Evolutionary conservation across 2,329 filamentous ascomycete species (phyloP).

Genomic region (Ascomycota sp.): DNA sequence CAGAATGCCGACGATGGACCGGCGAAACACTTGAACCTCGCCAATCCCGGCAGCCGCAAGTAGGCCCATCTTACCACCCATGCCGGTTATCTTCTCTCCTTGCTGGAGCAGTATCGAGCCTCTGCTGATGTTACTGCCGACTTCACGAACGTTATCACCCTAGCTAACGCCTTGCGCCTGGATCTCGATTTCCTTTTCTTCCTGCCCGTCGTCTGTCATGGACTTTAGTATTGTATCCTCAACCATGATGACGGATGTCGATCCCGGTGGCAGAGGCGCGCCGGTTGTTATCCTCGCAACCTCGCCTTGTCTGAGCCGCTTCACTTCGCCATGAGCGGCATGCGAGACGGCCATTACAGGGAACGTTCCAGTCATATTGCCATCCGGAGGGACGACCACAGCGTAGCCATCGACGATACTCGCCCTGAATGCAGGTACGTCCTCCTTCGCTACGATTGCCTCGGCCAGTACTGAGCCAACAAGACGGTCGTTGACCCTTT

Average conservation of each 20-base stretch:
- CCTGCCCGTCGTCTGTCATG: slow-evolving; percentile 56
- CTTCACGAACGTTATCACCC: slow-evolving; percentile 76
- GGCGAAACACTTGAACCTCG: slow-evolving; percentile 51
- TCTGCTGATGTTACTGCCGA: slow-evolving; percentile 67
- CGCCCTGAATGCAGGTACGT: slow-evolving; percentile 80
- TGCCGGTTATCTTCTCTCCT: slow-evolving; percentile 65
- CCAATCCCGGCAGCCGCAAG: slow-evolving; percentile 65
- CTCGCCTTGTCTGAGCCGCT: slow-evolving; percentile 47
- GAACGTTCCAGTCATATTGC: slow-evolving; percentile 55
- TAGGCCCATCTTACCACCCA: slow-evolving; percentile 80
- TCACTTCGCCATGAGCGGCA: slow-evolving; percentile 50
- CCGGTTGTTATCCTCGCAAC: slow-evolving; percentile 89
- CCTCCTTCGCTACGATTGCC: slow-evolving; percentile 59
- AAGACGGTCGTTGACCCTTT: slow-evolving; percentile 42
- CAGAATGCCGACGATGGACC: slow-evolving; percentile 65
- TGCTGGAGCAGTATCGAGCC: slow-evolving; percentile 51
- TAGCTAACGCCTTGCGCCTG: slow-evolving; percentile 52
- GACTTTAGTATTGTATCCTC: slow-evolving; percentile 70
- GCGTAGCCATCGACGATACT: slow-evolving; percentile 97
- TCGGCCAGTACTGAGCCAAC: slow-evolving; percentile 66
- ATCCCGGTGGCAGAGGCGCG: slow-evolving; percentile 70
- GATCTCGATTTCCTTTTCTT: slow-evolving; percentile 80
- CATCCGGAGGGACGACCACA: slow-evolving; percentile 43
- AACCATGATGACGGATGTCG: slow-evolving; percentile 79
- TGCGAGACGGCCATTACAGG: slow-evolving; percentile 77